Evolutionary conservation across 805 yeast genomes (phyloP), one percentile per base, ranked within the genome.

Genomic region (Hanseniaspora meyeri): DNA sequence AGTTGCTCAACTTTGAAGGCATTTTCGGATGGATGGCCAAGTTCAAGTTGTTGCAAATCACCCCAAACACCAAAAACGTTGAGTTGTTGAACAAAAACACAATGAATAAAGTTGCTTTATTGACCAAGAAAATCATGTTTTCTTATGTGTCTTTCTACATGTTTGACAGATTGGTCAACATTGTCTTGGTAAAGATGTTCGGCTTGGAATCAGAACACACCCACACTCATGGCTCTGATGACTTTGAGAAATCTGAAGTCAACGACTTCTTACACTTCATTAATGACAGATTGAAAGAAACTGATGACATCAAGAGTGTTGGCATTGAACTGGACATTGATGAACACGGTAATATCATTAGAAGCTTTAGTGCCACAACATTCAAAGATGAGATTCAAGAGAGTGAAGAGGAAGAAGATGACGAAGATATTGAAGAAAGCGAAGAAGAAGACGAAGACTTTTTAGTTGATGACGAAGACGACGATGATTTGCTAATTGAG

Each of bases 61-160:
- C 49, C n/a, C 38, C 45, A 5, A 24, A 14, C 11, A 32, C 39
- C 20, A 46, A 32, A 34, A 19, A 34, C 31, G 17, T 36, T 9
- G 24, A 46, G 16, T 34, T 46, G 31, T 4, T 46, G 9, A 46
- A 46, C 36, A 31, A 46, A 19, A 32, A 31, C 17, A 34, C 39
- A 16, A 38, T 53, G 4, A 31, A 46, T 11, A 53, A 53, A 11
- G 47, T 53, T n/a, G 49, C 57, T 31, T 14, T 24, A 4, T 16
- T 53, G 11, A 34, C 51, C 20, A 31, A 53, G 11, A 53, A 53
- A 17, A 53, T 53, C 24, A 53, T 53, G 57, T 53, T 43, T 31
- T 43, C 57, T 6, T 53, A 53, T 8, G 36, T 24, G 8, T 38
- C 49, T 7, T 46, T 53, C 24, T 53, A 53, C 24, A 8, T 46